These are phyloP conservation scores for Arctium lappa DNA, from an alignment of 129 eudicot species.

Conservation along the genomic window DNA sequence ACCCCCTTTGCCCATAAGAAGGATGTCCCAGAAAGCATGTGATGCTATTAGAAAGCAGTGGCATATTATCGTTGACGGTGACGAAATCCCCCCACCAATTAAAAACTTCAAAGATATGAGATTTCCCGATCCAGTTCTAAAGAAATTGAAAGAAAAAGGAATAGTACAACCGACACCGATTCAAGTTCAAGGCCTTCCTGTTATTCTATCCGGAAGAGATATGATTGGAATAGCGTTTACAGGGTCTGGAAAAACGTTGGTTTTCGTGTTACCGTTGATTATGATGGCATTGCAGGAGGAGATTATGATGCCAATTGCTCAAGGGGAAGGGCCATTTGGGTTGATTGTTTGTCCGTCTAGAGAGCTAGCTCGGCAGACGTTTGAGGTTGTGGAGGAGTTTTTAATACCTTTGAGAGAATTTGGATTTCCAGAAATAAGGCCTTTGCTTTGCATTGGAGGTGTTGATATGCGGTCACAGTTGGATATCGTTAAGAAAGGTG, in stretches of 20 bases:
- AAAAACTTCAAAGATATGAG: constrained; percentile 75
- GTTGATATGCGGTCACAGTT: constrained; percentile 69
- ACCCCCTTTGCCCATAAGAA: constrained; percentile 58
- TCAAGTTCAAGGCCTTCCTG: constrained; percentile 88
- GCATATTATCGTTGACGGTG: constrained; percentile 88
- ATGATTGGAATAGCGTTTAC: constrained; percentile 91
- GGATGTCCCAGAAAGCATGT: constrained; percentile 57
- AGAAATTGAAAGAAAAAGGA: constrained; percentile 61
- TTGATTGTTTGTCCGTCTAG: constrained; percentile 79
- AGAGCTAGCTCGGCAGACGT: constrained; percentile 82
- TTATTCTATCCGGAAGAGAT: constrained; percentile 71
- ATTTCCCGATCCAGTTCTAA: constrained; percentile 70
- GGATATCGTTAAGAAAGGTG: constrained; percentile 75
- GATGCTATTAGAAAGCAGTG: constrained; percentile 60
- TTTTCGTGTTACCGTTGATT: constrained; percentile 65
- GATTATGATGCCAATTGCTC: constrained; percentile 80
- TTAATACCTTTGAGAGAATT: constrained; percentile 52
- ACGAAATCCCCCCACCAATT: constrained; percentile 79
- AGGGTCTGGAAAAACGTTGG: constrained; percentile 81
- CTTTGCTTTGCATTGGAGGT: constrained; percentile 74
- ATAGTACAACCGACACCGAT: constrained; percentile 79
- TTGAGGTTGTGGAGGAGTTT: constrained; percentile 72
- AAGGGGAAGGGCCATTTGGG: constrained; percentile 90
- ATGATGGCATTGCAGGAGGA: constrained; percentile 88
- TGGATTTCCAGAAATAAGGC: constrained; percentile 68